Evolutionary conservation across 495 filamentous ascomycete genomes (phyloP), one percentile per base, ranked within the genome.

Genomic region (Aspergillus ostianus): DNA sequence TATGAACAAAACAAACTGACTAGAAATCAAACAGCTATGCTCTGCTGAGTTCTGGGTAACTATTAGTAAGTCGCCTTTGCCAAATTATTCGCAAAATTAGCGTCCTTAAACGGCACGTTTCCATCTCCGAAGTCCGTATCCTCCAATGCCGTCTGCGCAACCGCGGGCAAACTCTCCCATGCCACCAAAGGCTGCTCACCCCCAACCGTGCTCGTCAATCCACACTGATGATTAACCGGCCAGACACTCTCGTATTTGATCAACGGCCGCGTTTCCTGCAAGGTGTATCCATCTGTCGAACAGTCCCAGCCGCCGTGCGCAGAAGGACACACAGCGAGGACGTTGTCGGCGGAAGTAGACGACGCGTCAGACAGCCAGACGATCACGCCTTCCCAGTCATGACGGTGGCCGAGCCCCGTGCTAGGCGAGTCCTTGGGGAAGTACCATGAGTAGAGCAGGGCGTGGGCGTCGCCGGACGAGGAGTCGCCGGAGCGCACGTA

Each of bases 371-470:
- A 57, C 2, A 84, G 67, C 75, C 74, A 83, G 50, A 83, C 71
- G 58, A 83, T 73, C 0, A 79, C 75, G 12, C 80, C 81, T 56
- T 81, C 80, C 80, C 79, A 81, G 60, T 81, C 80, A 58, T 82
- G 76, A 13, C 80, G 75, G 63, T 81, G 80, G 49, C 80, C 80
- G 10, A 80, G 60, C 6, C 72, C 77, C 9, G 66, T 55, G 4
- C 69, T 72, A 8, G 78, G 73, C 41, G 67, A 63, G 61, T 81
- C 78, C 41, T 82, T 82, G 26, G 80, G 80, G 58, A 80, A 71
- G 63, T 81, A 82, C 81, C 81, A 84, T 6, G 74, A 60, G 59
- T 84, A 84, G 73, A 84, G 77, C n/a, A 84, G 63, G 7, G 73
- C 82, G 62, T 75, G 79, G 57, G 72, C 58, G 36, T 67, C 60